A percentile compares a stretch with the other conserved stretches of the same genome.
Evolutionary conservation across 352 stramenopile genomes (phyloP).

Genomic region (Phytopythium chamaehyphon): DNA sequence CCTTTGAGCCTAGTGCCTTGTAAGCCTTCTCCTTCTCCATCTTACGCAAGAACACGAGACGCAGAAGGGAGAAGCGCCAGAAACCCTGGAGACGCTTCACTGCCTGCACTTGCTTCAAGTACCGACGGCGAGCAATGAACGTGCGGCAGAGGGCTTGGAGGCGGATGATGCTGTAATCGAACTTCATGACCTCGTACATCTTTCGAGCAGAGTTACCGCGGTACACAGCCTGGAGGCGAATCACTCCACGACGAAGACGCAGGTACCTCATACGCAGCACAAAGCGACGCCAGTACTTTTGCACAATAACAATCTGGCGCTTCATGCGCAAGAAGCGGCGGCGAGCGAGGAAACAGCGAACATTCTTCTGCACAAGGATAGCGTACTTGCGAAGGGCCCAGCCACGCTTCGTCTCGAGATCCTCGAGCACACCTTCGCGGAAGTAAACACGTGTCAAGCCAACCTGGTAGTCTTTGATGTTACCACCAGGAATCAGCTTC

Average conservation of each 20-base stretch:
- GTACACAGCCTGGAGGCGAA: constrained; percentile 56
- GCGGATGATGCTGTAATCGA: constrained; percentile 70
- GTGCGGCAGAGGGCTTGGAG: constrained; percentile 72
- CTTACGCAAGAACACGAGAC: constrained; percentile 67
- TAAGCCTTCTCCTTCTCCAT: constrained; percentile 84
- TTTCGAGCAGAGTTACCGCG: constrained; percentile 58
- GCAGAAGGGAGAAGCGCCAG: constrained; percentile 71
- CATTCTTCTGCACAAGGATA: constrained; percentile 71
- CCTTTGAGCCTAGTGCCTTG: constrained; percentile 67
- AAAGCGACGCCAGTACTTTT: constrained; percentile 76
- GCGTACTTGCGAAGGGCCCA: constrained; percentile 70
- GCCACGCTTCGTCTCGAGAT: constrained; percentile 69
- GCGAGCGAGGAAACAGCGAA: constrained; percentile 58
- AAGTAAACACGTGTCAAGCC: constrained; percentile 84
- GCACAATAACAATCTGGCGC: constrained; percentile 43
- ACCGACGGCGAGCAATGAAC: constrained; percentile 45
- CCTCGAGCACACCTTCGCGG: constrained; percentile 77
- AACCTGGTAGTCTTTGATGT: constrained; percentile 86
- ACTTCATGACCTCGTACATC: constrained; percentile 62
- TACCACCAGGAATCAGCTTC: constrained; percentile 56
- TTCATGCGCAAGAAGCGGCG: constrained; percentile 48
- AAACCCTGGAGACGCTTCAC: constrained; percentile 67
- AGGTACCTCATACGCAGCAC: constrained; percentile 56
- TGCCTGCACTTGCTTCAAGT: constrained; percentile 44
- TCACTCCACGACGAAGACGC: constrained; percentile 39